phyloP scores from a whole-genome alignment of 2,329 filamentous ascomycete genomes.

The Pseudogymnoascus verrucosus region DNA sequence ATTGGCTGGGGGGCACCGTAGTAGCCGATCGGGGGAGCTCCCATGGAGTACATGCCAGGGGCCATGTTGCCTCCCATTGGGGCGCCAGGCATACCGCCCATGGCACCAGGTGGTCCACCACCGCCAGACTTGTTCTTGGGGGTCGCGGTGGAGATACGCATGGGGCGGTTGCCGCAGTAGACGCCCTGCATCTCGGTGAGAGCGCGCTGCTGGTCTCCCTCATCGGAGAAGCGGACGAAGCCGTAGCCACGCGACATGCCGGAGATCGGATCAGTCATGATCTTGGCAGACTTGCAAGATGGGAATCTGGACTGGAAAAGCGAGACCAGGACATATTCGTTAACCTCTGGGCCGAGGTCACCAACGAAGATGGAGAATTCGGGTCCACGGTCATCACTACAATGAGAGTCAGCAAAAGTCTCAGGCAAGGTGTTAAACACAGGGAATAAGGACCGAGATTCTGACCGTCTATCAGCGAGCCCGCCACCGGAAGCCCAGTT shows the following conservation, averaged over 20 bases:
- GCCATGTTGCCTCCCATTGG: slow-evolving; percentile 42
- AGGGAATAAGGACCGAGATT: slow-evolving; percentile 26
- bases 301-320: slow-evolving; percentile 95
- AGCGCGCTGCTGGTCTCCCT: slow-evolving; percentile 91
- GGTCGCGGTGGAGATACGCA: slow-evolving; percentile 96
- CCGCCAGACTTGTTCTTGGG: slow-evolving; percentile 75
- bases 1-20: slow-evolving; percentile 70
- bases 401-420: slow-evolving; percentile 17
- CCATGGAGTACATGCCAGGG: slow-evolving; percentile 60
- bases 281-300: slow-evolving; percentile 98
- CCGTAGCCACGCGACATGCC: slow-evolving; percentile 97
- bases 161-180: slow-evolving; percentile 96
- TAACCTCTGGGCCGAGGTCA: slow-evolving; percentile 94
- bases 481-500: slow-evolving; percentile 99
- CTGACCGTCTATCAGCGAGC: slow-evolving; percentile 82
- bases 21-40: slow-evolving; percentile 56
- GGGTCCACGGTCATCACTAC: slow-evolving; percentile 86
- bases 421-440: slow-evolving; percentile 11
- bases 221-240: slow-evolving; percentile 94
- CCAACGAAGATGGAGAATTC: slow-evolving; percentile 98
- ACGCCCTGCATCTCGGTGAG: slow-evolving; percentile 98
- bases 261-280: slow-evolving; percentile 98
- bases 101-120: slow-evolving; percentile 44
- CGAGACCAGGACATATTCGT: slow-evolving; percentile 94
- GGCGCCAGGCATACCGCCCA: slow-evolving; percentile 38